Base-by-base conservation (phyloP, 202 grass and related monocot genomes). In the Zoysia matrella region DNA sequence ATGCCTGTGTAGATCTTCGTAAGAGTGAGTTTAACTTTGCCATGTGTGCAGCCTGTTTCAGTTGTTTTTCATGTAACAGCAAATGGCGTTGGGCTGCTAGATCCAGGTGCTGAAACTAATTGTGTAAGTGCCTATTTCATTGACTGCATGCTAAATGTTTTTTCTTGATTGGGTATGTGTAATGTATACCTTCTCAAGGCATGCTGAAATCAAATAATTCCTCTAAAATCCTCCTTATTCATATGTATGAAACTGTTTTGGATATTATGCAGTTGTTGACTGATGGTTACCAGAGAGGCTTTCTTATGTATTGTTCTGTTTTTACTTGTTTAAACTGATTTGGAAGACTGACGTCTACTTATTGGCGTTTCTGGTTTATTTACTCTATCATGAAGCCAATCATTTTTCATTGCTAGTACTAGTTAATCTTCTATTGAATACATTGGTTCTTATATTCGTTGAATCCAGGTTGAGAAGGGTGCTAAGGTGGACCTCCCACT, bases 401-500 rank as follows among this genome's bases (percentile, higher is more conserved):
- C 7, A 48, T 48, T 48, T 48, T 7, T 48, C 47, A 30, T 30
- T 30, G 22, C 22, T 30, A 30, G 22, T 30, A 30, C 22, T 30
- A 30, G 22, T 30, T 30, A 30, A 30, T 30, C 22, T 30, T 30
- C 22, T 30, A 30, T 30, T 30, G 22, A 30, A 30, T 30, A 30
- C 22, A 30, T 30, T 4, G 47, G 11, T 58, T 5, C 11, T 52
- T 11, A 15, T 75, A 22, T 84, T 86, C 9, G 66, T 78, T 30
- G 10, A 18, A 46, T 75, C 5, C 86, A 94, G 94, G 86, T 97
- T 14, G 94, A 97, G 55, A 97, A 94, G 43, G 90, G 94, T 85
- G 80, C 90, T 13, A 97, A 97, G 63, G 66, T 97, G 53, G 92
- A 94, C 72, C 87, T 97, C 63, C 90, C 94, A 39, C 92, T 92